These are phyloP conservation scores for Teunomyces tritomae DNA, from an alignment of 805 yeast species.

Conservation along the genomic window DNA sequence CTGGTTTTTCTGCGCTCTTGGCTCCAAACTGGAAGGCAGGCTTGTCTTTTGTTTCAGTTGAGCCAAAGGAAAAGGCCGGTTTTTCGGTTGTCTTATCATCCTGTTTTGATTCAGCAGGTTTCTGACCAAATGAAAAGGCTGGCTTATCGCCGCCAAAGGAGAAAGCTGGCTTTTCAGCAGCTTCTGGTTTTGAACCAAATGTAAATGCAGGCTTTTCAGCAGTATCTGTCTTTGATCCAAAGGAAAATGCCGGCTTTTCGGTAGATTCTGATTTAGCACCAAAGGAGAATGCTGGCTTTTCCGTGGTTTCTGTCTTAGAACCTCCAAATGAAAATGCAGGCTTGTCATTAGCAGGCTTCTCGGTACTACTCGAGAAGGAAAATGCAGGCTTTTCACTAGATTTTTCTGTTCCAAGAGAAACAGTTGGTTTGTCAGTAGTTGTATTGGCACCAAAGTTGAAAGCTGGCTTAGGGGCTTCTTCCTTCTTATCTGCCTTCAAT, in stretches of 20 bases:
- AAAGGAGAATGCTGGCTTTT: constrained; percentile 2
- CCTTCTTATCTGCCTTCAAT: constrained; percentile 3
- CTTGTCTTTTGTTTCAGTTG: constrained; percentile 1
- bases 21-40: constrained; percentile 9
- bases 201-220: constrained; percentile 11
- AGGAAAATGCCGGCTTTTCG: constrained; percentile 32
- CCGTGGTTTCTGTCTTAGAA: not conserved
- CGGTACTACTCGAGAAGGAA: not conserved
- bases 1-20: constrained; percentile 6
- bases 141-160: constrained; percentile 17
- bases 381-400: constrained; percentile 6
- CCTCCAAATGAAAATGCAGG: constrained; percentile 15
- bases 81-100: constrained; percentile 3
- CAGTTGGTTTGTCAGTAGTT: constrained; percentile 1
- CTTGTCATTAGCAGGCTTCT: constrained; percentile 6
- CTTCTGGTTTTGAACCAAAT: constrained; percentile 17
- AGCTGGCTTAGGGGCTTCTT: not conserved
- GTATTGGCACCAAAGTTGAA: constrained; percentile 1
- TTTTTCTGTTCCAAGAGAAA: constrained; percentile 3
- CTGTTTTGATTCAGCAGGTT: not conserved
- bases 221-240: constrained; percentile 18
- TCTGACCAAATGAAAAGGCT: not conserved
- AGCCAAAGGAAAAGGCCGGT: constrained; percentile 13
- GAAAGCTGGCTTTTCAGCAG: constrained; percentile 18
- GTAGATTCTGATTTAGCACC: constrained; percentile 17